These are phyloP conservation scores for Breviolum minutum DNA, from an alignment of 73 alveolate species.

Conservation along the genomic window DNA sequence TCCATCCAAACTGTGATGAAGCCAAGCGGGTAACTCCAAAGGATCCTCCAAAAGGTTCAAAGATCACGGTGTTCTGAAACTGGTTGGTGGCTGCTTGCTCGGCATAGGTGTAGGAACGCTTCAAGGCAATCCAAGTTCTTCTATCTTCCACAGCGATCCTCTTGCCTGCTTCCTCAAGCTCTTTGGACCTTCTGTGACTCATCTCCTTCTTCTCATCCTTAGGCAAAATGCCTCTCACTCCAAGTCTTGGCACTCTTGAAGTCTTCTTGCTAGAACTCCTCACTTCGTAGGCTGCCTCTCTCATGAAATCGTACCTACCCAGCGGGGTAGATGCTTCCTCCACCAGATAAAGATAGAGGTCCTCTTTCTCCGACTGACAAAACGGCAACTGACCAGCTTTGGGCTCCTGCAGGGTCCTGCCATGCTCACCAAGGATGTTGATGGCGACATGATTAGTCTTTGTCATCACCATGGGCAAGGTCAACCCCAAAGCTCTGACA, in stretches of 20 bases:
- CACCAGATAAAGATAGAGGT: not conserved
- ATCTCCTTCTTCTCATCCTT: not conserved
- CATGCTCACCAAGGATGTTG: not conserved
- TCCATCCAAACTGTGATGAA: not conserved
- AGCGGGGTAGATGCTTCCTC: not conserved
- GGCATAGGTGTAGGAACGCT: not conserved
- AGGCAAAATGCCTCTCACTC: not conserved
- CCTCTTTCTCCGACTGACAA: not conserved
- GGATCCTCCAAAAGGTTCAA: not conserved
- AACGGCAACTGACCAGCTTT: not conserved
- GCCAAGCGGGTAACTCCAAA: not conserved
- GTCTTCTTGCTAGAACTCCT: not conserved
- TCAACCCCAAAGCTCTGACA: not conserved
- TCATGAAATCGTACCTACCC: not conserved
- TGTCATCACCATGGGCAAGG: not conserved
- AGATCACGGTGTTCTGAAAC: not conserved
- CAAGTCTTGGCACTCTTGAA: not conserved
- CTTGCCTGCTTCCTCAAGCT: not conserved
- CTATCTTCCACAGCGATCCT: not conserved
- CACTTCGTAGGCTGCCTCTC: not conserved
- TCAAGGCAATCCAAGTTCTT: not conserved
- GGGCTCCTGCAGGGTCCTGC: not conserved
- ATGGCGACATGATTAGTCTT: constrained; percentile 10
- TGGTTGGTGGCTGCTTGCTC: not conserved
- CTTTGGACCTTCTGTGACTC: not conserved